Percentiles rank a stretch among this genome's conserved stretches.
These are phyloP conservation scores for Capronia epimyces DNA, from an alignment of 2,329 filamentous ascomycete genomes.

Conservation along the genomic window DNA sequence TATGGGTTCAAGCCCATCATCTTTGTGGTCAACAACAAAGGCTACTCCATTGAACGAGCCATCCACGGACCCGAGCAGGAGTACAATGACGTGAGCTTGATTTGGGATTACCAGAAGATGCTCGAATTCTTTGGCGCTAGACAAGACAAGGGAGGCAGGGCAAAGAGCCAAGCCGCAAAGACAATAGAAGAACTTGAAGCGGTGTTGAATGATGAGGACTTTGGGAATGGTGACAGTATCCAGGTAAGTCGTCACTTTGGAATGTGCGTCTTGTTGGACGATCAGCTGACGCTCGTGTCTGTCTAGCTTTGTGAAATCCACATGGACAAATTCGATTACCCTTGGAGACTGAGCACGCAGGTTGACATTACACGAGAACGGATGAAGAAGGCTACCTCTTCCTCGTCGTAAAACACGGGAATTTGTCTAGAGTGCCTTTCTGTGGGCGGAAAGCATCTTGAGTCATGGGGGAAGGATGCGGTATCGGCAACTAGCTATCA, in stretches of 20 bases:
- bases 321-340: slow-evolving; percentile 24
- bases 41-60: slow-evolving; percentile 31
- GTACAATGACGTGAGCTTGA: slow-evolving; percentile 30
- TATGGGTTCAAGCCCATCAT: slow-evolving; percentile 28
- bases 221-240: slow-evolving; percentile 15
- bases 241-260: slow-evolving; percentile 10
- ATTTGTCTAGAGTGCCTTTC: no score
- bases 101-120: slow-evolving; percentile 30
- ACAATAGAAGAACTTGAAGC: slow-evolving; percentile 21
- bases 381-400: slow-evolving; percentile 1
- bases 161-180: slow-evolving; percentile 17
- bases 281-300: slow-evolving; percentile 5
- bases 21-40: slow-evolving; percentile 31
- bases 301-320: slow-evolving; percentile 21
- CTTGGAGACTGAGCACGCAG: slow-evolving; percentile 20
- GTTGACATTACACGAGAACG: slow-evolving; percentile 9
- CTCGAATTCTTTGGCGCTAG: slow-evolving; percentile 27
- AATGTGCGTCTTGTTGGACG: background rate
- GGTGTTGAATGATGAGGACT: slow-evolving; percentile 18
- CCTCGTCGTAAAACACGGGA: no score
- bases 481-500: no score
- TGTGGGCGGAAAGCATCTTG: no score
- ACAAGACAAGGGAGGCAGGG: slow-evolving; percentile 37
- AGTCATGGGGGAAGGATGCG: no score
- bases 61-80: slow-evolving; percentile 30